Conservation (phyloP, 2,329 filamentous ascomycete species). For the Clarireedia homoeocarpa region DNA sequence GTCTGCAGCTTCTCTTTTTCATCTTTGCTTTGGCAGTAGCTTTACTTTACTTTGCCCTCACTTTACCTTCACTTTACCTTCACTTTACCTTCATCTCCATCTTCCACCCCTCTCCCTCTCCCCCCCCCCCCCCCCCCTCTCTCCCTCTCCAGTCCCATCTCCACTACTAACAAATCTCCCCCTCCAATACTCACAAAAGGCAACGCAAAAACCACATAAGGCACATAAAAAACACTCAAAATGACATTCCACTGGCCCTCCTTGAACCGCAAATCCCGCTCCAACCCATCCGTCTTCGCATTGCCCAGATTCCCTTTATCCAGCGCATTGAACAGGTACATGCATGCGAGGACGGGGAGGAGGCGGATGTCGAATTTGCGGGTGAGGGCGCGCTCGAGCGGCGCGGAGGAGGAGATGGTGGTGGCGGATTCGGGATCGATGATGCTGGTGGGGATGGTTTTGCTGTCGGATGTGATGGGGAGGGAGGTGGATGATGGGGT, state of each 20-base stretch:
- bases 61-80: too few relatives aligned
- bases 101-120: too few relatives aligned
- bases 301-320: slow-evolving; percentile 48
- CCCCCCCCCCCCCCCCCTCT: too few relatives aligned
- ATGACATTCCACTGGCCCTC: slow-evolving; percentile 61
- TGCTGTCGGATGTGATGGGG: too few relatives aligned
- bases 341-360: slow-evolving; percentile 35
- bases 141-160: too few relatives aligned
- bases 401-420: not conserved
- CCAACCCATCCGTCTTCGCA: slow-evolving; percentile 39
- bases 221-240: slow-evolving; percentile 66
- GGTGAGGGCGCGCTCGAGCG: slow-evolving; percentile 18
- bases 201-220: slow-evolving; percentile 63
- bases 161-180: too few relatives aligned
- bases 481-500: too few relatives aligned
- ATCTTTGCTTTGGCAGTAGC: too few relatives aligned
- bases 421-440: slow-evolving; percentile 2
- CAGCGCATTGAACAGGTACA: slow-evolving; percentile 39
- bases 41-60: too few relatives aligned
- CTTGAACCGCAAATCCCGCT: slow-evolving; percentile 49
- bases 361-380: slow-evolving; percentile 37
- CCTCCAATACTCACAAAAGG: slow-evolving; percentile 36
- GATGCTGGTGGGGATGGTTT: not conserved
- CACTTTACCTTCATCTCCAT: too few relatives aligned
- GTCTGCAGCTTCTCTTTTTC: too few relatives aligned